Evolutionary conservation across 257 asterid species (phyloP), one percentile per base, ranked within the genome.

Genomic region (Gentiana dahurica): DNA sequence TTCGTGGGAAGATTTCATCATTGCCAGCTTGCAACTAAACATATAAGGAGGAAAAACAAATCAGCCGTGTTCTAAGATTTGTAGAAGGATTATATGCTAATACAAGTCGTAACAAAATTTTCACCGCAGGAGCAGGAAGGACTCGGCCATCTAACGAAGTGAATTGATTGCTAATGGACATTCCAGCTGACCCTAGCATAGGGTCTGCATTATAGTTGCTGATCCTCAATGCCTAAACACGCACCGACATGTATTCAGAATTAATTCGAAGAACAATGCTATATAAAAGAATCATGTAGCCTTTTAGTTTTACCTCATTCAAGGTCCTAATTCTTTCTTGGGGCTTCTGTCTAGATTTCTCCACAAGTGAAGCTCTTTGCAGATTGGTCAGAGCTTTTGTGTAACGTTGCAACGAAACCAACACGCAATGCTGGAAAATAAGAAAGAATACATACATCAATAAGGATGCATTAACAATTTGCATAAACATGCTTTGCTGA

Each of bases 261-360:
- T 24, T 41, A 41, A 41, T 41, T 41, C 9, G 8, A 7, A 41
- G 9, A 4, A 41, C 46, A 41, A 4, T 5, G 9, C 46, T 4
- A 41, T 44, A 9, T 34, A 53, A 49, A 2, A 7, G 2, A 12
- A 35, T 5, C 13, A 15, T 34, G 24, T 35, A 11, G 13, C 2
- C 15, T 4, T 5, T 15, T 15, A 15, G 24, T 15, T 15, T 63
- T 73, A 89, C 97, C 65, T 71, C 70, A 55, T 79, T 76, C 65
- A 89, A 75, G 61, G 77, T 82, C 0, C 72, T 59, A 92, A 89
- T 89, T 68, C 95, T 73, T 61, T 89, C 97, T 36, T 79, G 94
- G 2, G 95, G 97, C 71, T 85, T 89, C 51, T 89, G 97, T 4
- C 97, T 79, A 3, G 97, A 89, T 66, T 89, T 89, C 73, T 89